These are phyloP conservation scores for Cystofilobasidium macerans DNA, from an alignment of 768 basidiomycete genomes.

Conservation along the genomic window DNA sequence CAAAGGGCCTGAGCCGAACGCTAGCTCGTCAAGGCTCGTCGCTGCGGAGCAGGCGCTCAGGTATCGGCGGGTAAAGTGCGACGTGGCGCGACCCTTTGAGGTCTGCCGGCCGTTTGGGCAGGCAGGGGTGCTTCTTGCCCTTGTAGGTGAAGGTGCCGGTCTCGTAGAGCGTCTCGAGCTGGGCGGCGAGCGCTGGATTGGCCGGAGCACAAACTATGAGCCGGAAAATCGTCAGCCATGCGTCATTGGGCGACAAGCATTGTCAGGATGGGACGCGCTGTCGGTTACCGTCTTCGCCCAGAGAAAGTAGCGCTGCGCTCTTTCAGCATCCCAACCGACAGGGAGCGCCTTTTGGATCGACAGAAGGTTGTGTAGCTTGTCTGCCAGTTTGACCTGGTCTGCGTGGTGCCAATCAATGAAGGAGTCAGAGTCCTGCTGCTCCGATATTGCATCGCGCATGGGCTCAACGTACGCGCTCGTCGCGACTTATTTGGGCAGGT, in stretches of 20 bases:
- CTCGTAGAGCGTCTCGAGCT: conserved; percentile 1
- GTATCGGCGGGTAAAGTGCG: not conserved
- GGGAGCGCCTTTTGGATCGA: conserved; percentile 20
- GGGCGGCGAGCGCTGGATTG: conserved; percentile 11
- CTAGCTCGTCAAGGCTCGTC: too few species aligned
- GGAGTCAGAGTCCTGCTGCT: not conserved
- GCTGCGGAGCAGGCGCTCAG: not conserved
- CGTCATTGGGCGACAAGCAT: not conserved
- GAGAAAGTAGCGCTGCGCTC: conserved; percentile 13
- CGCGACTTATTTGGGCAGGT: conserved; percentile 2
- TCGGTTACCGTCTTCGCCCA: conserved; percentile 21
- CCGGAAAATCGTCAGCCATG: too few species aligned
- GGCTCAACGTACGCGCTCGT: conserved; percentile 14
- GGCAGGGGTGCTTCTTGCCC: conserved; percentile 8
- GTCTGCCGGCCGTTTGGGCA: not conserved
- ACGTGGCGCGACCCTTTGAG: not conserved
- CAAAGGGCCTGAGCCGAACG: too few species aligned
- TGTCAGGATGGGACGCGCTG: not conserved
- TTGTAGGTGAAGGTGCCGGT: conserved; percentile 1
- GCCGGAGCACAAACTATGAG: conserved; percentile 15
- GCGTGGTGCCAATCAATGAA: not conserved
- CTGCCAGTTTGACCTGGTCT: conserved; percentile 21
- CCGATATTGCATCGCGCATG: not conserved
- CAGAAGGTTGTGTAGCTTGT: conserved; percentile 17
- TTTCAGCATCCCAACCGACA: conserved; percentile 8